phyloP scores from a whole-genome alignment of 2,329 filamentous ascomycete species.

The Colletotrichum somersetense region DNA sequence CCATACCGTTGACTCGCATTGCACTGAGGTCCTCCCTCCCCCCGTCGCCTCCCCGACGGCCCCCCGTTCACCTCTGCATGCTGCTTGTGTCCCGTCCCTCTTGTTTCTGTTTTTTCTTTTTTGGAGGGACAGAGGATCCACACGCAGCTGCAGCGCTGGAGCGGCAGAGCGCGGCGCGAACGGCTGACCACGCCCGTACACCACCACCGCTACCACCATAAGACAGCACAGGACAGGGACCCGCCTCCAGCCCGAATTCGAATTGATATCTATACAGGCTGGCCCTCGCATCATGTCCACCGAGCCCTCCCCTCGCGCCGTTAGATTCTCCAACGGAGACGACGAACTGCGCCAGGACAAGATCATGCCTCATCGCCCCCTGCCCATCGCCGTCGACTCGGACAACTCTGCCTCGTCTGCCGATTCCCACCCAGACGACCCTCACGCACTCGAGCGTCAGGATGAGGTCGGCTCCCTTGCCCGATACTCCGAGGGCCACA shows the following conservation, averaged over 20 bases:
- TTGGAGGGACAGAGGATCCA: constrained; percentile 32
- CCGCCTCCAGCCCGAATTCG: neutral
- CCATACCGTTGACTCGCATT: constrained; percentile 26
- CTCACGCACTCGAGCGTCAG: constrained; percentile 61
- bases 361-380: constrained; percentile 54
- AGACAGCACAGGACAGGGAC: neutral
- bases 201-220: constrained; percentile 6
- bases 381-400: constrained; percentile 56
- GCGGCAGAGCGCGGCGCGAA: constrained; percentile 35
- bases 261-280: constrained; percentile 26
- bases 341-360: constrained; percentile 59
- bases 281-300: constrained; percentile 44
- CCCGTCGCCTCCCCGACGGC: constrained; percentile 24
- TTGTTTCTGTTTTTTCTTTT: constrained; percentile 16
- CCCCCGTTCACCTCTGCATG: constrained; percentile 22
- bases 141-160: constrained; percentile 38
- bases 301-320: constrained; percentile 67
- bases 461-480: constrained; percentile 61
- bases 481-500: constrained; percentile 58
- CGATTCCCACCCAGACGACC: constrained; percentile 59
- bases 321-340: constrained; percentile 68
- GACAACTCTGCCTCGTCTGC: constrained; percentile 63
- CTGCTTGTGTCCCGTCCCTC: constrained; percentile 38
- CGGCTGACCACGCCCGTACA: constrained; percentile 28
- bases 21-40: constrained; percentile 24